These are phyloP conservation scores for Theileria orientalis DNA, from an alignment of 169 alveolate species.

Conservation along the genomic window DNA sequence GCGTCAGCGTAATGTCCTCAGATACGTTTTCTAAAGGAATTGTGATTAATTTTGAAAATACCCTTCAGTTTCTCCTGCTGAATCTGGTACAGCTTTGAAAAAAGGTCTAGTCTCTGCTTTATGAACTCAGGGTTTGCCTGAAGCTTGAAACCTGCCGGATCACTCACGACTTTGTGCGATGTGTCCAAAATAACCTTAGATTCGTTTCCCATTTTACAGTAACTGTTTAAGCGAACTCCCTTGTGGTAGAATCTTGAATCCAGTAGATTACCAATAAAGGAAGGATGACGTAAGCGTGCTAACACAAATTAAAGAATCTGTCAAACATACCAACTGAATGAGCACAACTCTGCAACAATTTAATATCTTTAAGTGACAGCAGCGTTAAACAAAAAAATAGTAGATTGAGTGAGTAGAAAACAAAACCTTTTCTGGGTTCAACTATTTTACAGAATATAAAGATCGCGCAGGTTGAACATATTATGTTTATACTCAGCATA, in stretches of 20 bases:
- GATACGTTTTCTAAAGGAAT: constrained; percentile 27
- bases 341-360: constrained; percentile 7
- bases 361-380: background rate
- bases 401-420: background rate
- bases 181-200: background rate
- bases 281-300: constrained; percentile 16
- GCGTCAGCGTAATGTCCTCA: constrained; percentile 16
- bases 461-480: background rate
- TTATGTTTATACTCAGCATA: background rate
- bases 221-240: background rate
- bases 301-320: background rate
- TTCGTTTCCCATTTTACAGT: constrained; percentile 3
- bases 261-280: background rate
- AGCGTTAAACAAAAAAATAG: background rate
- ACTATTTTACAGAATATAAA: background rate
- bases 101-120: constrained; percentile 76
- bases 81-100: constrained; percentile 75
- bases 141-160: constrained; percentile 37
- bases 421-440: background rate
- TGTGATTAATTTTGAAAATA: background rate
- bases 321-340: constrained; percentile 5
- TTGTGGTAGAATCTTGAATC: background rate
- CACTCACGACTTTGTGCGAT: constrained; percentile 36
- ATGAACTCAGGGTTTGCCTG: constrained; percentile 74
- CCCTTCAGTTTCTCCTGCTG: constrained; percentile 71